These are phyloP conservation scores for Filobasidium floriforme DNA, from an alignment of 768 basidiomycete genomes.

Conservation along the genomic window DNA sequence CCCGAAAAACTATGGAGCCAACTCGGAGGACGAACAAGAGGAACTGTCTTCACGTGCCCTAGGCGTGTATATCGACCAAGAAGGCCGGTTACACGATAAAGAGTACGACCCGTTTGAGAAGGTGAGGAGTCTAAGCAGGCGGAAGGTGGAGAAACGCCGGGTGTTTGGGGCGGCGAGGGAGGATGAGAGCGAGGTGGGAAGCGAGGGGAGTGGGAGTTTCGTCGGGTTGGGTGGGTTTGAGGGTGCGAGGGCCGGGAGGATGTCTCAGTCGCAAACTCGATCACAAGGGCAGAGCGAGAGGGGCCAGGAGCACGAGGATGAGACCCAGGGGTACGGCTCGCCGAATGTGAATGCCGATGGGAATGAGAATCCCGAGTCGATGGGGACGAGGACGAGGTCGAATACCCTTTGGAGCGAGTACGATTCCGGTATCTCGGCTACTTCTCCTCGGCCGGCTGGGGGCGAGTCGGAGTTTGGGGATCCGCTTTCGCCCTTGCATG, in stretches of 20 bases:
- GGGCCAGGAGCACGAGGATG: conserved; percentile 23
- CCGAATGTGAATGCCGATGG: neutral
- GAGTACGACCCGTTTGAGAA: conserved; percentile 44
- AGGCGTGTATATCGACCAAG: conserved; percentile 38
- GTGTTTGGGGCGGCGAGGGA: conserved; percentile 37
- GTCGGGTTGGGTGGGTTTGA: conserved; percentile 2
- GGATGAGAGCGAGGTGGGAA: conserved; percentile 17
- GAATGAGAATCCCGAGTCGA: neutral
- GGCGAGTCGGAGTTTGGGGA: neutral
- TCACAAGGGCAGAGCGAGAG: conserved; percentile 26
- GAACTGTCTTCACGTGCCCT: conserved; percentile 4
- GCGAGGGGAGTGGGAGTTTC: conserved; percentile 17
- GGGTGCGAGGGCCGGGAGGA: conserved; percentile 11
- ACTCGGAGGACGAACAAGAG: neutral
- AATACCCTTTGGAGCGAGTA: conserved; percentile 16
- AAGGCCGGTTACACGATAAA: conserved; percentile 41
- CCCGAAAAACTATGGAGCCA: too few relatives aligned
- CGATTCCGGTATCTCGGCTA: conserved; percentile 20
- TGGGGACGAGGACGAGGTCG: conserved; percentile 5
- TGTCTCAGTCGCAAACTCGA: neutral
- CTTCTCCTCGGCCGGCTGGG: conserved; percentile 2
- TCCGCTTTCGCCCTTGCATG: neutral
- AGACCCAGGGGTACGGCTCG: neutral
- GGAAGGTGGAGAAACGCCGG: conserved; percentile 26
- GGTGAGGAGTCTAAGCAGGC: conserved; percentile 33